phyloP scores from a whole-genome alignment of 192 early-diverging fungal genomes.

The Cetraspora pellucida region DNA sequence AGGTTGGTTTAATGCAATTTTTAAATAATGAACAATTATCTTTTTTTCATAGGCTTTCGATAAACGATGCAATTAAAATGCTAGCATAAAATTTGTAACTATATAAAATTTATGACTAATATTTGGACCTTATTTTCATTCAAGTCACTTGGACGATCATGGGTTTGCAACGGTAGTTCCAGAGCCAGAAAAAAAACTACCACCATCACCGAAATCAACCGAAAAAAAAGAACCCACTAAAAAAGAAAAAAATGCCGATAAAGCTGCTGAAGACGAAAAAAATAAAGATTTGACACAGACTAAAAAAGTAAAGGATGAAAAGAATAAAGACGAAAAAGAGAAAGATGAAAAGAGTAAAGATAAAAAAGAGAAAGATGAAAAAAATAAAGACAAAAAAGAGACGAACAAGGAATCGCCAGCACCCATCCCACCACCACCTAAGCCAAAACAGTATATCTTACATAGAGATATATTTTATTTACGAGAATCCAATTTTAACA shows the following conservation, averaged over 20 bases:
- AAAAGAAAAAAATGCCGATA: constrained; percentile 24
- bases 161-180: constrained; percentile 36
- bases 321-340: constrained; percentile 30
- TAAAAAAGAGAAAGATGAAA: background rate
- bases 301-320: constrained; percentile 8
- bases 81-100: too few species aligned
- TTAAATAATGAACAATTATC: background rate
- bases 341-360: constrained; percentile 23
- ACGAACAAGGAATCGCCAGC: background rate
- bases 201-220: background rate
- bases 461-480: constrained; percentile 48
- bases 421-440: background rate
- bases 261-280: constrained; percentile 14
- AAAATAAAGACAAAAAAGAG: constrained; percentile 26
- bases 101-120: too few species aligned
- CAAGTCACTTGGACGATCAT: constrained; percentile 40
- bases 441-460: constrained; percentile 40
- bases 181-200: background rate
- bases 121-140: background rate
- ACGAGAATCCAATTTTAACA: constrained; percentile 32
- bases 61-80: background rate
- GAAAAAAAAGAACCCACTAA: background rate
- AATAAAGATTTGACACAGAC: background rate
- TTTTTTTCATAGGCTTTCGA: background rate
- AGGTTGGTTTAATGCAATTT: background rate